Evolutionary conservation across 768 basidiomycete species (phyloP).

Genomic region (Epithele typhae): DNA sequence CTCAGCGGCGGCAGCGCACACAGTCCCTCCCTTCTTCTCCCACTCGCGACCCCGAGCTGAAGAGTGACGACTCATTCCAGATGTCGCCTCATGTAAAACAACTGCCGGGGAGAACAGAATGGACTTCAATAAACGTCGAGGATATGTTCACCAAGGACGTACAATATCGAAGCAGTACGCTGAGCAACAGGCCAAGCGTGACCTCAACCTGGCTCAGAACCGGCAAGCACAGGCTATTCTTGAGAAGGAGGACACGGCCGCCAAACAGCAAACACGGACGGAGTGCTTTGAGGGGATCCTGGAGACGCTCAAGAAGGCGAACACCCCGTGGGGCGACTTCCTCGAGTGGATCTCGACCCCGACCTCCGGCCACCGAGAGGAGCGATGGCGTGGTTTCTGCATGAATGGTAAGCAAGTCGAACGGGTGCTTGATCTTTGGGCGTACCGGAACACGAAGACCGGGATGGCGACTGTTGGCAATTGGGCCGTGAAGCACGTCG

Average conservation of each 20-base stretch:
- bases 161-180: no score
- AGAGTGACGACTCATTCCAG: no score
- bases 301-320: not conserved
- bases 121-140: no score
- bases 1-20: no score
- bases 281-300: not conserved
- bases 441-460: slow-evolving; percentile 12
- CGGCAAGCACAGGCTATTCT: no score
- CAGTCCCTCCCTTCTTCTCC: no score
- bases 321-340: not conserved
- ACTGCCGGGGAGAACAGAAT: no score
- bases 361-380: slow-evolving; percentile 7
- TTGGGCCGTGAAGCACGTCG: slow-evolving; percentile 25
- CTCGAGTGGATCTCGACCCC: slow-evolving; percentile 17
- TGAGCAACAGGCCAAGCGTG: no score
- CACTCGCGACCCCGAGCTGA: no score
- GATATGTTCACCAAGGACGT: no score
- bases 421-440: slow-evolving; percentile 27
- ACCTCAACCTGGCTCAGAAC: no score
- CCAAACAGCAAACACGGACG: not conserved
- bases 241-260: not conserved
- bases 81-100: no score
- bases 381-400: slow-evolving; percentile 26
- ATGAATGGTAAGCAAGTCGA: not conserved
- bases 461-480: slow-evolving; percentile 13